Evolutionary conservation across 1,284 basidiomycete genomes (phyloP), one percentile per base, ranked within the genome.

Genomic region (Xerocomus nothofagi): DNA sequence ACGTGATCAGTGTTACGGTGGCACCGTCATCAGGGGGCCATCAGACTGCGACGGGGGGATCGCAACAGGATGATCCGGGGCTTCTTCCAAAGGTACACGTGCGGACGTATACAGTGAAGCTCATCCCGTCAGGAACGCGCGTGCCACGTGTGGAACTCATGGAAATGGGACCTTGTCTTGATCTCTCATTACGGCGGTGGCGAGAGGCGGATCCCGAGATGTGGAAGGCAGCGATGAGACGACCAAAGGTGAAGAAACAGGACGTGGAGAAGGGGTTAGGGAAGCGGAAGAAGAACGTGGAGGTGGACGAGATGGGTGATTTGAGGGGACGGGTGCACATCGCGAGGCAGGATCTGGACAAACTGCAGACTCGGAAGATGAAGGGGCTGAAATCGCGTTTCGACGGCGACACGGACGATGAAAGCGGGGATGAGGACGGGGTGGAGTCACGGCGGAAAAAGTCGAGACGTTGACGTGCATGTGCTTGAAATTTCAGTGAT

Each of bases 261-360:
- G 89, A 93, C 39, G 73, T 93, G 40, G 91, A 92, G 73, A 86
- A 80, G 67, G 93, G 93, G 0, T 67, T 92, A n/a, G 92, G 91
- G 33, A 92, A 91, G 79, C 94, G 92, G 80, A 82, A 81, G 71
- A 94, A 93, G 82, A 98, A 98, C 70, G 70, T 95, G 69, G 93
- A 97, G 75, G 92, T 94, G 56, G 96, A 99, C 74, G 93, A 93
- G 70, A 98, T 98, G 96, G 96, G 96, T 50, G 93, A 99, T 71
- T 73, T 95, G 71, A 81, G 96, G 57, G 96, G 95, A 40, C 78
- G 86, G 53, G 82, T 99, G 45, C 96, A 98, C 70, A 71, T 99
- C 40, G 91, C 77, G 50, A 90, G 84, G 70, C 96, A 99, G 76
- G 93, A 99, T 71, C 70, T 99, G 59, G 72, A 67, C 57, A 89